Evolutionary conservation across 176 grass and related monocot genomes (phyloP), one percentile per base, ranked within the genome.

Genomic region (Ampelocalamus luodianensis): DNA sequence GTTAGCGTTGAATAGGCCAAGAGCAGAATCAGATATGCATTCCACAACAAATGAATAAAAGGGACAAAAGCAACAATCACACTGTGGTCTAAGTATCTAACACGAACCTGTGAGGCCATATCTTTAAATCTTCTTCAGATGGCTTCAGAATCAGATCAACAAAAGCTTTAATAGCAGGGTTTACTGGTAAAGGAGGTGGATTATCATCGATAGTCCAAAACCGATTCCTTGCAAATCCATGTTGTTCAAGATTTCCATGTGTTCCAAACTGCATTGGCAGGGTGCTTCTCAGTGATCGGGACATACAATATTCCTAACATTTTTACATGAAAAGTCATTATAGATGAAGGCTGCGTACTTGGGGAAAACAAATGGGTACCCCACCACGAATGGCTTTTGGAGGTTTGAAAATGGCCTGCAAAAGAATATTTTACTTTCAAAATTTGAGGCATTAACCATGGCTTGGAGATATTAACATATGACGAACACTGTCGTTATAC

Each of bases 321-420:
- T 82, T 40, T 11, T 38, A 80, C 24, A 83, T 60, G 16, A 65
- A 26, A 78, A 78, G 37, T 46, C 20, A 88, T 40, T 68, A 83
- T 42, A 72, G 20, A 65, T 71, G 22, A 86, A 73, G 32, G 79
- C 24, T 79, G 84, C 74, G 63, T 98, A 98, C 96, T 82, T 98
- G 96, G 76, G 96, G 96, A 87, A 99, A 99, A 79, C 91, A 99
- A 85, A 99, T 88, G 17, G 93, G 96, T 73, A 99, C 96, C 66
- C 96, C 96, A 70, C 96, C 96, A 72, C 90, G 89, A 67, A 99
- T 89, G 46, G 93, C 65, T 78, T 96, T 99, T 61, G 96, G 89
- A 74, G 91, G 96, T 77, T 85, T 94, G 79, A 94, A 95, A 85
- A 72, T 84, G 82, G 96, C 91, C 96, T 99, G 85, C 56, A 91